phyloP scores from a whole-genome alignment of 768 basidiomycete genomes.

The Suillus subalutaceus region DNA sequence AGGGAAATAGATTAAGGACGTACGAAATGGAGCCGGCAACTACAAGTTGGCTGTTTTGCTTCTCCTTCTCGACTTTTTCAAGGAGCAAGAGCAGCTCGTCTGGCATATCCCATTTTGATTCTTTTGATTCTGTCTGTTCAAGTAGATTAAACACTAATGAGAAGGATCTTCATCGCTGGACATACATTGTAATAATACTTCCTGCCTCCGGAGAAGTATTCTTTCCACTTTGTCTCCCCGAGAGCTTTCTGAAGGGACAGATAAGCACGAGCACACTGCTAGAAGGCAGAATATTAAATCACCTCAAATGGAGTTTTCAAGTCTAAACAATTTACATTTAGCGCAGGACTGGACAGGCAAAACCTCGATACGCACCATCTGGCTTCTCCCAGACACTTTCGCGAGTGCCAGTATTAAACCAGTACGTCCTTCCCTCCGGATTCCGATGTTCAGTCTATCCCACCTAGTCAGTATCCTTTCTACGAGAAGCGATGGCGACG shows the following conservation, averaged over 20 bases:
- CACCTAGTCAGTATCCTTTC: conserved; percentile 1
- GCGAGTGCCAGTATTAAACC: conserved; percentile 88
- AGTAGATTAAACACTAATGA: conserved; percentile 3
- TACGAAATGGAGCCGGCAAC: conserved; percentile 31
- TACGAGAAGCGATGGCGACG: conserved; percentile 1
- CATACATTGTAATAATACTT: conserved; percentile 90
- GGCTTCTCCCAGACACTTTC: conserved; percentile 99
- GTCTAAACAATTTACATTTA: conserved; percentile 43
- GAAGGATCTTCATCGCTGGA: neutral
- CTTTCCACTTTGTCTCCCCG: conserved; percentile 91
- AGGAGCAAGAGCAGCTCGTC: conserved; percentile 85
- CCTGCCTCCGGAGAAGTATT: conserved; percentile 90
- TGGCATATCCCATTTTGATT: conserved; percentile 98
- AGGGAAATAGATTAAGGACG: conserved; percentile 6
- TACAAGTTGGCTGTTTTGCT: conserved; percentile 42
- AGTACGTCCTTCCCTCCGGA: conserved; percentile 96
- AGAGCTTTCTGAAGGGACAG: conserved; percentile 68
- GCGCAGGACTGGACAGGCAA: conserved; percentile 13
- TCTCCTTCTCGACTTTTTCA: conserved; percentile 84
- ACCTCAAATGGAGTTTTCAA: conserved; percentile 94
- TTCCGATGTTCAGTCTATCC: conserved; percentile 89
- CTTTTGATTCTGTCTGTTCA: conserved; percentile 76
- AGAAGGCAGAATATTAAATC: conserved; percentile 22
- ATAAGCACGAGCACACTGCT: conserved; percentile 6
- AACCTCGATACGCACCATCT: conserved; percentile 58